These are phyloP conservation scores for Penicillium maclennaniae DNA, from an alignment of 495 filamentous ascomycete genomes.

Conservation along the genomic window DNA sequence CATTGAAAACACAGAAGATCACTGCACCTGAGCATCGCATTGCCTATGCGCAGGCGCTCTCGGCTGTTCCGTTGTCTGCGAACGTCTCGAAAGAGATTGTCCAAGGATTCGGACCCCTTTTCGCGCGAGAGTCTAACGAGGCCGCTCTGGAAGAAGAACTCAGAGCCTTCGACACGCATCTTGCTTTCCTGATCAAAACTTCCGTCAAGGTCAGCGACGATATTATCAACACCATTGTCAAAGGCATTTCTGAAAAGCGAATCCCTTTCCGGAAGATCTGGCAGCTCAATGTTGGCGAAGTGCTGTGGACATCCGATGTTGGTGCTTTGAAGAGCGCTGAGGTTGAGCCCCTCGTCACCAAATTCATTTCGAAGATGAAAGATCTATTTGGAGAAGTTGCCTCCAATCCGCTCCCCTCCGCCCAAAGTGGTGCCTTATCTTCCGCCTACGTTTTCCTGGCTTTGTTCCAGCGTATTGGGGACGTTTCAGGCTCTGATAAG, in stretches of 20 bases:
- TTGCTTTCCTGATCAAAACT: slow-evolving; percentile 55
- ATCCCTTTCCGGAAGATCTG: slow-evolving; percentile 73
- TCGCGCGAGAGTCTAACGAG: slow-evolving; percentile 84
- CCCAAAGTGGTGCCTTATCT: slow-evolving; percentile 71
- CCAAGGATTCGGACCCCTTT: slow-evolving; percentile 57
- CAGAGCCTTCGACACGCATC: slow-evolving; percentile 59
- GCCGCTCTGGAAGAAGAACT: slow-evolving; percentile 71
- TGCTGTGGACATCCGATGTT: slow-evolving; percentile 59
- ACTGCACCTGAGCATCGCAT: slow-evolving; percentile 76
- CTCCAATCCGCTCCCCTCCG: slow-evolving; percentile 68
- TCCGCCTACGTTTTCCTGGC: slow-evolving; percentile 71
- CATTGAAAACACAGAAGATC: slow-evolving; percentile 76
- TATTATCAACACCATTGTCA: slow-evolving; percentile 65
- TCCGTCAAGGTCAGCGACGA: slow-evolving; percentile 56
- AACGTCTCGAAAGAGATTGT: slow-evolving; percentile 62
- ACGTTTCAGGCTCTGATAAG: slow-evolving; percentile 29
- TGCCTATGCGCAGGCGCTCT: slow-evolving; percentile 73
- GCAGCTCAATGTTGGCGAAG: slow-evolving; percentile 68
- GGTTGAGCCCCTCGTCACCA: slow-evolving; percentile 36
- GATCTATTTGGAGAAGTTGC: slow-evolving; percentile 71
- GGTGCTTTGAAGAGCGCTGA: slow-evolving; percentile 42
- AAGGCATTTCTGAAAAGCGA: slow-evolving; percentile 82
- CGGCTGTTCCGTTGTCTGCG: slow-evolving; percentile 52
- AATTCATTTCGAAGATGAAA: slow-evolving; percentile 61
- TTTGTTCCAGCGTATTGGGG: slow-evolving; percentile 40